Percentiles rank a stretch among this genome's conserved stretches.
Evolutionary conservation across 2,329 filamentous ascomycete species (phyloP).

Genomic region (Raffaelea ambrosiae): DNA sequence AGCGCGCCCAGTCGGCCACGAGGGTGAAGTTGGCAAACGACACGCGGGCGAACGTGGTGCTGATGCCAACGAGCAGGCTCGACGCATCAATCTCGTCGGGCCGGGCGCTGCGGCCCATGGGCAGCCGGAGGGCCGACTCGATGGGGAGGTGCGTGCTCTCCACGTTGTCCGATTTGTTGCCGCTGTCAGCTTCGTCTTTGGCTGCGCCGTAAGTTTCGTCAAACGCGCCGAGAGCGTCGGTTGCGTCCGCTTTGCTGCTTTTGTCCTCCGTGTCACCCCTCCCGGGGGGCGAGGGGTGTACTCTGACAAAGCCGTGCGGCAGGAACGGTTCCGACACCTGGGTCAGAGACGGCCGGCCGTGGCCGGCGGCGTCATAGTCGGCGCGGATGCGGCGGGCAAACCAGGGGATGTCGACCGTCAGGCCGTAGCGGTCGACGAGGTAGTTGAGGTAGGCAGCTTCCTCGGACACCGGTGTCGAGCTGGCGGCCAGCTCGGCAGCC

Average conservation of each 20-base stretch:
- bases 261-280: not conserved
- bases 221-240: slow-evolving; percentile 5
- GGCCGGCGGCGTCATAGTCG: slow-evolving; percentile 1
- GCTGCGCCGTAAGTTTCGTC: slow-evolving; percentile 9
- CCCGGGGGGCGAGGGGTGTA: not conserved
- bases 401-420: slow-evolving; percentile 17
- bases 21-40: slow-evolving; percentile 28
- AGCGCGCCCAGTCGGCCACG: slow-evolving; percentile 33
- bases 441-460: slow-evolving; percentile 14
- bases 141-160: not conserved
- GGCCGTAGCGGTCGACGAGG: slow-evolving; percentile 16
- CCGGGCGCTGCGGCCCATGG: slow-evolving; percentile 20
- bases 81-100: slow-evolving; percentile 29
- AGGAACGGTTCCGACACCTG: slow-evolving; percentile 11
- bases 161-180: slow-evolving; percentile 8
- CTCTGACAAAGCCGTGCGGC: slow-evolving; percentile 11
- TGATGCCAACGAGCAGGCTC: slow-evolving; percentile 31
- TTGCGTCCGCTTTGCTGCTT: not conserved
- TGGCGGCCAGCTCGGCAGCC: not conserved
- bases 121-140: slow-evolving; percentile 21
- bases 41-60: slow-evolving; percentile 33
- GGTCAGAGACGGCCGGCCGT: slow-evolving; percentile 15
- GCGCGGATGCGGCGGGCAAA: slow-evolving; percentile 14
- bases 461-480: slow-evolving; percentile 1
- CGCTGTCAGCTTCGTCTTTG: slow-evolving; percentile 1